Evolutionary conservation across 164 flowering plant species (phyloP).

Genomic region (Liquidambar formosana): DNA sequence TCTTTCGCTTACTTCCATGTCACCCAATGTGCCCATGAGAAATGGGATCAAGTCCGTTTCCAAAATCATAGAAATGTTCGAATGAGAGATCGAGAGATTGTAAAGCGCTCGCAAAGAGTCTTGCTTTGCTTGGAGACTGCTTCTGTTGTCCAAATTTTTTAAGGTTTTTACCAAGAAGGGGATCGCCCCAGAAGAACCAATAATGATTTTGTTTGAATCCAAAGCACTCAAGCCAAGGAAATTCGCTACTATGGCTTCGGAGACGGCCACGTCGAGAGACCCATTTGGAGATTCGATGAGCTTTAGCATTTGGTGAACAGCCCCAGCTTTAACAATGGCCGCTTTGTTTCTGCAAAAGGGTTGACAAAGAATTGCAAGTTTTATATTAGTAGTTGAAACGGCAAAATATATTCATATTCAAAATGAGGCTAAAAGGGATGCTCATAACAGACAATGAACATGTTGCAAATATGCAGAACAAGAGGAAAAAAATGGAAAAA

Average conservation of each 20-base stretch:
- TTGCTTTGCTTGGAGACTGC: conserved; percentile 56
- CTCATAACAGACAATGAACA: background rate
- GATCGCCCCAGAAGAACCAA: conserved; percentile 88
- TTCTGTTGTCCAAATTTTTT: conserved; percentile 21
- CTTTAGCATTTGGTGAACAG: conserved; percentile 84
- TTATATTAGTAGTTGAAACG: background rate
- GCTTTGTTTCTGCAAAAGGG: conserved; percentile 77
- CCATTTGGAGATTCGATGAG: conserved; percentile 45
- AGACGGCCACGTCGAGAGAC: conserved; percentile 28
- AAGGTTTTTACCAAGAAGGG: conserved; percentile 59
- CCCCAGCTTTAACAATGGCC: conserved; percentile 94
- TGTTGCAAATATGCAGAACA: background rate
- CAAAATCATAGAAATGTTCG: conserved; percentile 47
- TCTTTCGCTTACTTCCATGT: conserved; percentile 83
- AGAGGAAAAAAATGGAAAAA: background rate
- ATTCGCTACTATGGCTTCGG: conserved; percentile 86
- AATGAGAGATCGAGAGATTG: conserved; percentile 75
- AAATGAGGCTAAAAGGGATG: background rate
- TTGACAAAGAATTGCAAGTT: conserved; percentile 20
- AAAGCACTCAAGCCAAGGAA: conserved; percentile 92
- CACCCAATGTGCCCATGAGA: conserved; percentile 57
- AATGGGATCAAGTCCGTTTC: conserved; percentile 59
- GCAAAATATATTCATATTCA: background rate
- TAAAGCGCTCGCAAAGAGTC: conserved; percentile 80
- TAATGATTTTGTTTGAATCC: conserved; percentile 76